Percentiles rank a stretch among this genome's conserved stretches.
These are phyloP conservation scores for Botrytis deweyae DNA, from an alignment of 2,329 filamentous ascomycete species.

Conservation along the genomic window DNA sequence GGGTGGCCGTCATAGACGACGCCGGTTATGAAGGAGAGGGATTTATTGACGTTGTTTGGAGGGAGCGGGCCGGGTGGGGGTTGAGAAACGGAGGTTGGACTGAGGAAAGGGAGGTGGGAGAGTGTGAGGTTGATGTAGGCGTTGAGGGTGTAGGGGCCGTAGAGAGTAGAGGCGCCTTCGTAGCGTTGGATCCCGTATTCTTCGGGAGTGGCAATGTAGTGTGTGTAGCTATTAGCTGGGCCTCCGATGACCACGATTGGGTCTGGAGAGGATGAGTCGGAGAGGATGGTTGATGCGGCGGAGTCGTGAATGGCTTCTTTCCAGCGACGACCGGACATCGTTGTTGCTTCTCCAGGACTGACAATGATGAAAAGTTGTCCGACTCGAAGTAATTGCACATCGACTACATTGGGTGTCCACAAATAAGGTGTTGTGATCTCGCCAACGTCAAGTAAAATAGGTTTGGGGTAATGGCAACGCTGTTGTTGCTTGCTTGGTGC, in stretches of 20 bases:
- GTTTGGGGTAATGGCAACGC: constrained; percentile 77
- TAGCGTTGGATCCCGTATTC: constrained; percentile 86
- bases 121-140: constrained; percentile 87
- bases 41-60: constrained; percentile 74
- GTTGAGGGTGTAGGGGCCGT: constrained; percentile 76
- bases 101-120: constrained; percentile 67
- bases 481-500: constrained; percentile 67
- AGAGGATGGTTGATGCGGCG: constrained; percentile 43
- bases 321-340: constrained; percentile 90
- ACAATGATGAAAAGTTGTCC: constrained; percentile 84
- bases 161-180: constrained; percentile 91
- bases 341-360: constrained; percentile 83
- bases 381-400: constrained; percentile 80
- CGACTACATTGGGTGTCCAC: constrained; percentile 90
- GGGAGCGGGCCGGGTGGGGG: constrained; percentile 60
- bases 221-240: constrained; percentile 86
- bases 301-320: constrained; percentile 65
- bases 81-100: constrained; percentile 46
- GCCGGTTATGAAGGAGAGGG: constrained; percentile 74
- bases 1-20: constrained; percentile 73
- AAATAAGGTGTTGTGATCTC: constrained; percentile 74
- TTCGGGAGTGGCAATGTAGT: constrained; percentile 73
- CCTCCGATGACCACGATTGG: constrained; percentile 83
- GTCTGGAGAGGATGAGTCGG: constrained; percentile 44
- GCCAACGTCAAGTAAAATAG: constrained; percentile 84